Conservation (phyloP, 768 basidiomycete genomes). For the Tremella fuciformis region DNA sequence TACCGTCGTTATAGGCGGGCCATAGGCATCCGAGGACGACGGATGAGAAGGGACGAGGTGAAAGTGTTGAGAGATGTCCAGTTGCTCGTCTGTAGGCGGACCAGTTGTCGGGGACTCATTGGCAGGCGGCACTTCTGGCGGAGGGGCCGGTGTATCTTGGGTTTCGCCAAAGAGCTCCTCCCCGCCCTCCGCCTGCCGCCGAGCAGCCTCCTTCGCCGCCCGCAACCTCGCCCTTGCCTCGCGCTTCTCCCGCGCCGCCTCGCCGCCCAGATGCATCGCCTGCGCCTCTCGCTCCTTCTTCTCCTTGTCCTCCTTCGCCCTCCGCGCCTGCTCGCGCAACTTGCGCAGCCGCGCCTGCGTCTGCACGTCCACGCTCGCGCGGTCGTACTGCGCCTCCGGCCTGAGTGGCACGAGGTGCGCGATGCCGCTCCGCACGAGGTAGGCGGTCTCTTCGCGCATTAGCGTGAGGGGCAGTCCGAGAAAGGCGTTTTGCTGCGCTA, state of each 20-base stretch:
- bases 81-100: background rate
- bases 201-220: conserved; percentile 29
- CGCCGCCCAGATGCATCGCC: conserved; percentile 54
- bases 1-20: conserved; percentile 25
- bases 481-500: conserved; percentile 95
- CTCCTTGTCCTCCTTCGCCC: conserved; percentile 53
- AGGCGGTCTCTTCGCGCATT: conserved; percentile 85
- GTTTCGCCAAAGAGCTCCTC: conserved; percentile 11
- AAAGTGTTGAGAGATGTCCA: conserved; percentile 33
- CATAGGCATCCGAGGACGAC: conserved; percentile 2
- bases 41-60: conserved; percentile 30
- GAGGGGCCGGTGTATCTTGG: background rate
- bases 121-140: background rate
- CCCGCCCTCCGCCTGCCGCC: conserved; percentile 9
- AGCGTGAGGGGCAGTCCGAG: conserved; percentile 85
- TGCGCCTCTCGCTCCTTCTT: conserved; percentile 1
- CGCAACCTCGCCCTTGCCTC: conserved; percentile 55
- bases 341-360: conserved; percentile 23
- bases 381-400: conserved; percentile 56
- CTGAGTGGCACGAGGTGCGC: conserved; percentile 65
- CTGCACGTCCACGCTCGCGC: conserved; percentile 53
- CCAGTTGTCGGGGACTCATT: background rate
- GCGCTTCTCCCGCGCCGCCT: conserved; percentile 68
- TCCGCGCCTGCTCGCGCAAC: conserved; percentile 53
- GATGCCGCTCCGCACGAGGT: conserved; percentile 76